phyloP scores from a whole-genome alignment of 1,284 basidiomycete species.

The Cryptococcus amylolentus region DNA sequence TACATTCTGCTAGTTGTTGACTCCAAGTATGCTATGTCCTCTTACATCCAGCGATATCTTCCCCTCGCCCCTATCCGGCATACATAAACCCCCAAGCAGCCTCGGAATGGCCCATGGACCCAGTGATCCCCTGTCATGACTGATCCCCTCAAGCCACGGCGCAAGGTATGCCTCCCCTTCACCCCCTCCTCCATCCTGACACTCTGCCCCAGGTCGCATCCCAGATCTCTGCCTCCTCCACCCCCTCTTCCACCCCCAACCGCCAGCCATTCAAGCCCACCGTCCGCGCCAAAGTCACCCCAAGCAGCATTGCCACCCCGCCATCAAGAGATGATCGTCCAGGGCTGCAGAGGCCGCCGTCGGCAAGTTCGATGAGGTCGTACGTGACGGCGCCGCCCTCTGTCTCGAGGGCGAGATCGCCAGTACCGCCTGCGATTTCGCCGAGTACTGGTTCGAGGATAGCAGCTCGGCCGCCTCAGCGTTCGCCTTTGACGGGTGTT shows the following conservation, averaged over 20 bases:
- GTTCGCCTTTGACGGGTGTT: neutral
- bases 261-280: neutral
- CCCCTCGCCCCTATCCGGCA: too few species aligned
- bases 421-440: conserved; percentile 1
- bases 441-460: neutral
- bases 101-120: too few species aligned
- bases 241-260: neutral
- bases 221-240: conserved; percentile 3
- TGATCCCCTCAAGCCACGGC: conserved; percentile 9
- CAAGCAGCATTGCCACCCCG: conserved; percentile 3
- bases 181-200: neutral
- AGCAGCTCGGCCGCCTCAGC: neutral
- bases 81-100: too few species aligned
- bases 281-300: conserved; percentile 8
- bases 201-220: conserved; percentile 7
- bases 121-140: conserved; percentile 3
- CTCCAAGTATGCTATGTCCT: too few species aligned
- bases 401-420: conserved; percentile 3
- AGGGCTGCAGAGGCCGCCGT: conserved; percentile 1
- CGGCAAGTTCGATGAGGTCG: conserved; percentile 3
- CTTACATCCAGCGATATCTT: too few species aligned
- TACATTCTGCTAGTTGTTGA: too few species aligned
- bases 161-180: conserved; percentile 6
- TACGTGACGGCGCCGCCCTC: neutral
- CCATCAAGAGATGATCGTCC: neutral